Base-by-base conservation (phyloP, 352 stramenopile genomes). In the Phytophthora megakarya region DNA sequence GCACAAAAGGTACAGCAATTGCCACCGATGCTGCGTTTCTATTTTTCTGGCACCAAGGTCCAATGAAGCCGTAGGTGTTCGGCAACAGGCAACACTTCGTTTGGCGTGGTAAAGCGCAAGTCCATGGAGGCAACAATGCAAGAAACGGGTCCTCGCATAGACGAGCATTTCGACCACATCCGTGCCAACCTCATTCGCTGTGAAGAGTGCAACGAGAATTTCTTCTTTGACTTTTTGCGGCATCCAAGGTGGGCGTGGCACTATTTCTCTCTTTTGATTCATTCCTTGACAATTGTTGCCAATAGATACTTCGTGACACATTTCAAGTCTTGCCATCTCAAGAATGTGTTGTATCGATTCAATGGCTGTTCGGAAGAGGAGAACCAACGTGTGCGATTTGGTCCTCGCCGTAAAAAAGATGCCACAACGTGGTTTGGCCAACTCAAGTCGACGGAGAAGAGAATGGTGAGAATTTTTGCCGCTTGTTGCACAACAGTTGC, bases 401-500 rank as follows among this genome's bases (percentile, higher is more conserved):
- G 84, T 5, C 84, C 84, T 26, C 69, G 81, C 9, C 78, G 81
- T 18, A 89, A 89, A 57, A 81, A 84, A 59, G 84, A 92, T 62
- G 84, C 84, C 12, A 81, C 73, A 22, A 65, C 71, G 10, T 92
- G 84, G 84, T 92, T 92, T 46, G 68, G 72, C 12, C 84, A 90
- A 69, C 73, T 92, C 58, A 92, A 92, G 64, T 92, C 84, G n/a
- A 92, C 84, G 16, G 84, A 92, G 65, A 92, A 92, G 59, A 74
- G 84, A 65, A 92, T 92, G 84, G 81, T 85, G 45, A 37, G 42
- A 15, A 49, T 48, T 8, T 56, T 35, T 5, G 15, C 5, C n/a
- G 33, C 10, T 43, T 21, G 45, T 38, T 45, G n/a, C 33, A n/a
- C 11, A 33, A n/a, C 12, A 1, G 8, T 18, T 47, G 23, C 0